Evolutionary conservation across 2,329 filamentous ascomycete genomes (phyloP).

Genomic region (Orbilia ellipsospora): DNA sequence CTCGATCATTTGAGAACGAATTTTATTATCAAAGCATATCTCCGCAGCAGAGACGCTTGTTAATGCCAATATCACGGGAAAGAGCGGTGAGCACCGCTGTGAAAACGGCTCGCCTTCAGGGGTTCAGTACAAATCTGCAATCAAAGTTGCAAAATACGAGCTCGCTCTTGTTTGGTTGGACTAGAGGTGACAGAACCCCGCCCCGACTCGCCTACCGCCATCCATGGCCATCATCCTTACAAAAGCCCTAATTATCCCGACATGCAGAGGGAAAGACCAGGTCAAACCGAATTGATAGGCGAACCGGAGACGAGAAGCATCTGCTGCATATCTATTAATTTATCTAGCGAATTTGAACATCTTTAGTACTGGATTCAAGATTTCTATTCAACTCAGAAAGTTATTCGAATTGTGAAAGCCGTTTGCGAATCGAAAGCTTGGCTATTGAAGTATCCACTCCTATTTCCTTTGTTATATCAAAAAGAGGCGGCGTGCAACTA

Average conservation of each 20-base stretch:
- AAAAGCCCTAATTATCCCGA: slow-evolving; percentile 43
- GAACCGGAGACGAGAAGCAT: slow-evolving; percentile 42
- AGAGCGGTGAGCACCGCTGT: too few relatives aligned
- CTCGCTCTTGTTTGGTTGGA: slow-evolving; percentile 8
- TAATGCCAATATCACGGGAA: too few relatives aligned
- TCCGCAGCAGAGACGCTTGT: too few relatives aligned
- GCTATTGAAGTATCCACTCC: too few relatives aligned
- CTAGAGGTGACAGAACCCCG: background rate
- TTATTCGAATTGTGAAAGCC: too few relatives aligned
- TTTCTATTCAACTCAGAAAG: background rate
- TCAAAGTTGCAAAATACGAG: slow-evolving; percentile 8
- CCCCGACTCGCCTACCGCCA: slow-evolving; percentile 15
- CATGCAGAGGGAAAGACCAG: slow-evolving; percentile 35
- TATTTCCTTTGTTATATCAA: too few relatives aligned
- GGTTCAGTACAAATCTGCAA: slow-evolving; percentile 22
- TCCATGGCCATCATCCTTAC: slow-evolving; percentile 7
- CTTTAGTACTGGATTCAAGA: background rate
- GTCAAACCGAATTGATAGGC: slow-evolving; percentile 36
- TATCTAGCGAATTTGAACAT: slow-evolving; percentile 25
- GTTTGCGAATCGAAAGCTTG: too few relatives aligned
- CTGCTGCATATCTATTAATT: slow-evolving; percentile 24
- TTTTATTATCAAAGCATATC: too few relatives aligned
- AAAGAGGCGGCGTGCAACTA: background rate
- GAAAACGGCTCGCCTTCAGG: slow-evolving; percentile 9
- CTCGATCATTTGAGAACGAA: too few relatives aligned